These are phyloP conservation scores for Hordeum marinum DNA, from an alignment of 176 grass and related monocot species.

Conservation along the genomic window DNA sequence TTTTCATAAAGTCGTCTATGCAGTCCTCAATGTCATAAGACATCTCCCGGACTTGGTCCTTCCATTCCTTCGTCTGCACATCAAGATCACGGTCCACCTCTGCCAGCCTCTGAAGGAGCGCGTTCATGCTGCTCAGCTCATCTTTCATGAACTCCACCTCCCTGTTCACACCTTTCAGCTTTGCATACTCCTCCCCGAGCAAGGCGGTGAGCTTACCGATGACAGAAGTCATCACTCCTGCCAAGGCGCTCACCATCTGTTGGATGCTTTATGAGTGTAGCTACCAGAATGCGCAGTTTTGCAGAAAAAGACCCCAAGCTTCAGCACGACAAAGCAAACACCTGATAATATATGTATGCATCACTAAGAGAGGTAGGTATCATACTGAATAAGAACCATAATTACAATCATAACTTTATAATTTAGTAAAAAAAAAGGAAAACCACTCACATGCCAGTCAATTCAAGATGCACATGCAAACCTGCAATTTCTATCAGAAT, in stretches of 20 bases:
- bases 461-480: not conserved
- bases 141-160: conserved; percentile 13
- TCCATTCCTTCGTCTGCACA: conserved; percentile 11
- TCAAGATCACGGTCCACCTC: conserved; percentile 2
- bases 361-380: not conserved
- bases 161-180: not conserved
- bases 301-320: not conserved
- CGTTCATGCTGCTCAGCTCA: conserved; percentile 26
- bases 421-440: not conserved
- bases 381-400: not conserved
- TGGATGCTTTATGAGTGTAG: not conserved
- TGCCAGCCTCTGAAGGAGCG: conserved; percentile 10
- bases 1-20: conserved; percentile 13
- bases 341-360: not conserved
- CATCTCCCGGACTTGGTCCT: conserved; percentile 9
- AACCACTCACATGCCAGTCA: not conserved
- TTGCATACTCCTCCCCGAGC: conserved; percentile 4
- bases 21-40: conserved; percentile 13
- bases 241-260: conserved; percentile 14
- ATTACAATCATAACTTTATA: not conserved
- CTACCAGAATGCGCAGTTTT: not conserved
- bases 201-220: conserved; percentile 1
- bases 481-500: not conserved
- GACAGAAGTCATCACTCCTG: conserved; percentile 9
- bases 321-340: not conserved